Conservation (phyloP, 768 basidiomycete species). For the Rhizopogon salebrosus region DNA sequence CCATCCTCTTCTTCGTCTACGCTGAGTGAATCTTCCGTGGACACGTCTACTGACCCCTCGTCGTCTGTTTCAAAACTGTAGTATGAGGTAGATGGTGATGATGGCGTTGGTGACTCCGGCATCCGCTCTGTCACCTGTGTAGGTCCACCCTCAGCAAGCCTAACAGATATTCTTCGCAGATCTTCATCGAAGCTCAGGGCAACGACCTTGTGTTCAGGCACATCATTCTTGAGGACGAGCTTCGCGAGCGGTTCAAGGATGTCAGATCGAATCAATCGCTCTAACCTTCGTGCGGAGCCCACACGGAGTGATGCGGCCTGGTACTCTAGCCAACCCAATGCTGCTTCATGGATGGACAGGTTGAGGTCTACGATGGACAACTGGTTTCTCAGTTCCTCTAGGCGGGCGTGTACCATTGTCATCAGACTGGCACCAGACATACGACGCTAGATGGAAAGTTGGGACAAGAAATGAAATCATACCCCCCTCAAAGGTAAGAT, state of each 20-base stretch:
- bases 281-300: conserved; percentile 2
- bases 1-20: conserved; percentile 1
- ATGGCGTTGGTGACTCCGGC: background rate
- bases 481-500: background rate
- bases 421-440: background rate
- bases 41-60: background rate
- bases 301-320: background rate
- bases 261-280: conserved; percentile 2
- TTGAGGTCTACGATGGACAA: background rate
- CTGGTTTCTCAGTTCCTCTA: conserved; percentile 3
- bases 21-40: conserved; percentile 2
- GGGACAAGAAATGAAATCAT: background rate
- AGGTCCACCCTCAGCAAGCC: background rate
- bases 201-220: background rate
- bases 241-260: conserved; percentile 1
- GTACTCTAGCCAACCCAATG: background rate
- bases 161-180: background rate
- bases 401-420: background rate
- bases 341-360: background rate
- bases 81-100: background rate
- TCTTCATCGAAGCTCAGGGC: background rate
- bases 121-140: background rate
- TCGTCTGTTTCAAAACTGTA: background rate
- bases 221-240: conserved; percentile 1
- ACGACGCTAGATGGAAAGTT: background rate